These are phyloP conservation scores for Pezicula radicicola DNA, from an alignment of 2,329 filamentous ascomycete genomes.

Conservation along the genomic window DNA sequence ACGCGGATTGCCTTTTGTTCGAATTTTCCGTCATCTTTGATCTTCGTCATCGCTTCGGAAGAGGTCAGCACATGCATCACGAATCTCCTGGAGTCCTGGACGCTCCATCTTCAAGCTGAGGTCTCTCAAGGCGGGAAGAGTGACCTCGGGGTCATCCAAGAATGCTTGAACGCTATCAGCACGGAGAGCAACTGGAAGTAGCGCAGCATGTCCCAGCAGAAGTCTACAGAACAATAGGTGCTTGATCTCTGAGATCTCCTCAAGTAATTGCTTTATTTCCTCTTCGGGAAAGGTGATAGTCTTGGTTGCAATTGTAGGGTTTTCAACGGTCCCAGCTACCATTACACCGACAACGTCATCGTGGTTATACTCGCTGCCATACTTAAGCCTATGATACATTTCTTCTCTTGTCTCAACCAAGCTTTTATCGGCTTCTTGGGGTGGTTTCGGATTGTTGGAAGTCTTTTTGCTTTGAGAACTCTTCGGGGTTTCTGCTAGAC, in stretches of 20 bases:
- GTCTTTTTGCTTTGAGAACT: background rate
- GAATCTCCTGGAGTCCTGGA: slow-evolving; percentile 44
- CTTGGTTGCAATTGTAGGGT: slow-evolving; percentile 27
- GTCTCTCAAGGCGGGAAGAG: slow-evolving; percentile 40
- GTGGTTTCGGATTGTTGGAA: slow-evolving; percentile 10
- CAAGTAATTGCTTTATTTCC: slow-evolving; percentile 38
- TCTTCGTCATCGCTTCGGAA: slow-evolving; percentile 34
- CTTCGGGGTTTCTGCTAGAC: slow-evolving; percentile 16
- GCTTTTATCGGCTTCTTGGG: slow-evolving; percentile 30
- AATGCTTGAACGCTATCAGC: slow-evolving; percentile 43
- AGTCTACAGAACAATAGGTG: slow-evolving; percentile 45
- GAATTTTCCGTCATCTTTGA: slow-evolving; percentile 25
- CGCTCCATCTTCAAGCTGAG: slow-evolving; percentile 44
- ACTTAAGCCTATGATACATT: slow-evolving; percentile 35
- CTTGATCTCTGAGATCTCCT: slow-evolving; percentile 47
- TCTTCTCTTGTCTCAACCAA: slow-evolving; percentile 40
- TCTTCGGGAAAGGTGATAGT: slow-evolving; percentile 37
- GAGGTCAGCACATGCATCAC: slow-evolving; percentile 49
- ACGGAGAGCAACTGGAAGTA: slow-evolving; percentile 41
- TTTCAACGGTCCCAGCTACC: slow-evolving; percentile 29
- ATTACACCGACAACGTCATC: slow-evolving; percentile 29
- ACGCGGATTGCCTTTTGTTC: slow-evolving; percentile 35
- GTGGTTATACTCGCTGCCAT: slow-evolving; percentile 34
- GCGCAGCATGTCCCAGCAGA: slow-evolving; percentile 39
- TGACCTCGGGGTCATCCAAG: slow-evolving; percentile 37